Conservation (phyloP, 1,284 basidiomycete genomes). For the Fomitopsis pinicola region DNA sequence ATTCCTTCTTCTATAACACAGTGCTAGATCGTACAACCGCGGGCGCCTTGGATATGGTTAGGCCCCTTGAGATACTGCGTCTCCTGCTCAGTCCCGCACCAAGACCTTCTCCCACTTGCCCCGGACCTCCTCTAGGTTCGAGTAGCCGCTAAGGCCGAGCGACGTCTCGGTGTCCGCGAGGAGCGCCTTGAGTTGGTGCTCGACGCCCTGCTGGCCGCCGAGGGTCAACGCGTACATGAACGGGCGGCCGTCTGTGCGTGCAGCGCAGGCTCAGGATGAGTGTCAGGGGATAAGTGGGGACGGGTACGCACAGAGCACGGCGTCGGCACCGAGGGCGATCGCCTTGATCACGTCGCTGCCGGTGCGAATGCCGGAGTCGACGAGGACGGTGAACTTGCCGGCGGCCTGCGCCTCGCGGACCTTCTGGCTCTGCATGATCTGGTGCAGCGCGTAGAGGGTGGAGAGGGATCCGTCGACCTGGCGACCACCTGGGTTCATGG, state of each 20-base stretch:
- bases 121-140: slow-evolving; percentile 33
- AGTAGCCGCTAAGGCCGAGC: slow-evolving; percentile 41
- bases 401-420: slow-evolving; percentile 51
- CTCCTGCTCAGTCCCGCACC: slow-evolving; percentile 1
- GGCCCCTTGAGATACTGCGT: neutral
- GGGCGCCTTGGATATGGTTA: neutral
- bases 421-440: slow-evolving; percentile 53
- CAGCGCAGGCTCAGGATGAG: neutral
- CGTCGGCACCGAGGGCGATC: slow-evolving; percentile 67
- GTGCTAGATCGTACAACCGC: neutral
- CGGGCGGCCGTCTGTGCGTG: slow-evolving; percentile 49
- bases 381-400: slow-evolving; percentile 65
- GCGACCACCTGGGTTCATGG: slow-evolving; percentile 50
- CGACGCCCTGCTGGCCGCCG: slow-evolving; percentile 49
- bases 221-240: slow-evolving; percentile 52
- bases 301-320: slow-evolving; percentile 44
- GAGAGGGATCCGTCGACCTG: slow-evolving; percentile 80
- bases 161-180: slow-evolving; percentile 55
- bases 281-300: slow-evolving; percentile 60
- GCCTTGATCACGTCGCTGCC: slow-evolving; percentile 81
- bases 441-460: slow-evolving; percentile 64
- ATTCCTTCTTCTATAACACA: neutral
- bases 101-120: slow-evolving; percentile 26
- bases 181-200: slow-evolving; percentile 45
- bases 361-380: slow-evolving; percentile 78